phyloP scores from a whole-genome alignment of 1,139 yeast genomes.

The Hansenula anomala region DNA sequence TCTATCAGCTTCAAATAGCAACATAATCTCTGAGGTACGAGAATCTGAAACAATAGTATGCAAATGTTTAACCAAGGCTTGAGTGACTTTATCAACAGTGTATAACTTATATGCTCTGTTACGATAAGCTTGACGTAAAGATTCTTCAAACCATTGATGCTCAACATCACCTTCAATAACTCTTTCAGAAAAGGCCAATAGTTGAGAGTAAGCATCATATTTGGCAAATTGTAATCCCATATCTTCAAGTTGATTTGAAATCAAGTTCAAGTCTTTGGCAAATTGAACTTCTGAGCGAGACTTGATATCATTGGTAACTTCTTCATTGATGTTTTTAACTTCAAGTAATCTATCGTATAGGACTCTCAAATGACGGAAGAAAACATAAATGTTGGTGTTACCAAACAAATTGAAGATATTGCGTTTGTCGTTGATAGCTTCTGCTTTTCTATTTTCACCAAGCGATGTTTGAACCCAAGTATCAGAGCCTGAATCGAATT shows the following conservation, averaged over 20 bases:
- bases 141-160: slow-evolving; percentile 94
- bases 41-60: slow-evolving; percentile 74
- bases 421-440: slow-evolving; percentile 26
- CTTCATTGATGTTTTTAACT: slow-evolving; percentile 62
- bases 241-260: slow-evolving; percentile 78
- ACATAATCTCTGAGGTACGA: slow-evolving; percentile 78
- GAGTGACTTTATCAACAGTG: slow-evolving; percentile 90
- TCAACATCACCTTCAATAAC: slow-evolving; percentile 89
- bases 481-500: slow-evolving; percentile 48
- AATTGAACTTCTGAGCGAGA: slow-evolving; percentile 68
- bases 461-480: slow-evolving; percentile 45
- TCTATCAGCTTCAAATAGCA: slow-evolving; percentile 80
- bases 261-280: slow-evolving; percentile 81
- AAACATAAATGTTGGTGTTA: slow-evolving; percentile 87
- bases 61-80: slow-evolving; percentile 84
- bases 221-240: slow-evolving; percentile 68
- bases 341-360: slow-evolving; percentile 77
- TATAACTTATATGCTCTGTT: slow-evolving; percentile 90
- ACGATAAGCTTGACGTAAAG: slow-evolving; percentile 90
- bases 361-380: slow-evolving; percentile 81
- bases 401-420: slow-evolving; percentile 72
- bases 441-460: slow-evolving; percentile 26
- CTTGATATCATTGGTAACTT: slow-evolving; percentile 67
- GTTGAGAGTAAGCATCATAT: slow-evolving; percentile 71
- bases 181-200: slow-evolving; percentile 65